phyloP scores from a whole-genome alignment of 345 rosid genomes.

The Chamaenerion angustifolium region DNA sequence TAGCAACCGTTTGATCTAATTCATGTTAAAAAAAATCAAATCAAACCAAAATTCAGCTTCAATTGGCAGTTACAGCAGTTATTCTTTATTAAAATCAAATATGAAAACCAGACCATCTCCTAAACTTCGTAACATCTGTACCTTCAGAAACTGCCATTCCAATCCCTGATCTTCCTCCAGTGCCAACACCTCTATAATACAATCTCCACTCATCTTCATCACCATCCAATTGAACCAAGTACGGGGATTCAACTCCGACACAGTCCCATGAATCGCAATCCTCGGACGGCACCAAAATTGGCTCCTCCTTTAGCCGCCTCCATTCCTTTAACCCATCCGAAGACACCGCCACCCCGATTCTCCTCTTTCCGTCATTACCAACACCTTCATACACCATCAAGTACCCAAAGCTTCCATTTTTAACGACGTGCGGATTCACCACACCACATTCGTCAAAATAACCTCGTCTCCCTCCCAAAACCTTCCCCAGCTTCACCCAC shows the following conservation, averaged over 20 bases:
- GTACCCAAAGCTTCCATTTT: constrained; percentile 18
- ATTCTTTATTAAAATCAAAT: background rate
- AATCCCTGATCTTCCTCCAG: constrained; percentile 23
- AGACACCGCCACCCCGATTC: constrained; percentile 30
- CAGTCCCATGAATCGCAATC: constrained; percentile 23
- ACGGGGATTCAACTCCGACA: constrained; percentile 25
- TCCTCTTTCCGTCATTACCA: constrained; percentile 15
- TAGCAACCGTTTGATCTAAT: no score
- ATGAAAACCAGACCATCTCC: constrained; percentile 21
- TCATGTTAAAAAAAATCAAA: background rate
- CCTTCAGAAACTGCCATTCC: constrained; percentile 34
- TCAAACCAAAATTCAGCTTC: background rate
- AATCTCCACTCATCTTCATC: constrained; percentile 26
- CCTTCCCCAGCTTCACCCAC: constrained; percentile 35
- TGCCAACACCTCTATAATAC: constrained; percentile 27
- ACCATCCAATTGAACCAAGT: constrained; percentile 27
- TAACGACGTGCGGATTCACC: constrained; percentile 24
- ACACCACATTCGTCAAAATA: constrained; percentile 29
- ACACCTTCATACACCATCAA: constrained; percentile 37
- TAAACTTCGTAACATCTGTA: constrained; percentile 13
- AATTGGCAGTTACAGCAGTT: background rate
- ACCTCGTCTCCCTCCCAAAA: constrained; percentile 24
- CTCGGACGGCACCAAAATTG: constrained; percentile 10
- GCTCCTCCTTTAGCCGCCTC: constrained; percentile 20
- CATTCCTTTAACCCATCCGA: constrained; percentile 28